Percentiles rank a stretch among this genome's conserved stretches.
These are phyloP conservation scores for Neurospora sp. DNA, from an alignment of 2,329 filamentous ascomycete species.

Conservation along the genomic window DNA sequence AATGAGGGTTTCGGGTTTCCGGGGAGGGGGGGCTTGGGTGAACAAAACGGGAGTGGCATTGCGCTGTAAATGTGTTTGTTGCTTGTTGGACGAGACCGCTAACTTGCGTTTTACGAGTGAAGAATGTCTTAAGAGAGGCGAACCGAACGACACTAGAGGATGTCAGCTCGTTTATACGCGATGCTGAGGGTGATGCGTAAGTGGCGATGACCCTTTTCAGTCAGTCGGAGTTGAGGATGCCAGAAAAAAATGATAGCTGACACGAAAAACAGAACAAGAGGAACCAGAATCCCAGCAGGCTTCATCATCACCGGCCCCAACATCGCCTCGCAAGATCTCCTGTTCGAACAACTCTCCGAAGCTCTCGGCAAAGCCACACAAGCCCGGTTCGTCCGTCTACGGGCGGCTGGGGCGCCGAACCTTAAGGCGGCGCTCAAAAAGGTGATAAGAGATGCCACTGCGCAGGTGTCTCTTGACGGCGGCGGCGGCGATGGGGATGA, in stretches of 20 bases:
- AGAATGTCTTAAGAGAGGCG: constrained; percentile 48
- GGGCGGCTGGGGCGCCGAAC: constrained; percentile 62
- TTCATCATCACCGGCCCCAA: constrained; percentile 72
- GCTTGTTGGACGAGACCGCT: not conserved
- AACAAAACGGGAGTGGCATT: not conserved
- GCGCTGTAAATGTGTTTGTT: not conserved
- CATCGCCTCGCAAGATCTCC: constrained; percentile 61
- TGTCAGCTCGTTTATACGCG: constrained; percentile 45
- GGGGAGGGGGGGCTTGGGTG: not conserved
- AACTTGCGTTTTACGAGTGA: not conserved
- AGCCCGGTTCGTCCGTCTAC: constrained; percentile 54
- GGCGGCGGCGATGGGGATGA: constrained; percentile 49
- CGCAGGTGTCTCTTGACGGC: constrained; percentile 33
- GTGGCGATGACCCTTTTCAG: not conserved
- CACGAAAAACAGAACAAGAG: not conserved
- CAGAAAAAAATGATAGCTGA: no score
- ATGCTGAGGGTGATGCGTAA: constrained; percentile 21
- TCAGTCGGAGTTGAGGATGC: not conserved
- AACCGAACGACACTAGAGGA: constrained; percentile 51
- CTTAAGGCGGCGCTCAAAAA: constrained; percentile 63
- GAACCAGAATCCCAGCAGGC: constrained; percentile 51
- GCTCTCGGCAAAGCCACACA: constrained; percentile 35
- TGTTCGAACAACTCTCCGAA: constrained; percentile 62
- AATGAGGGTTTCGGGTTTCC: not conserved
- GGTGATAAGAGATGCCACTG: constrained; percentile 57